Percentiles rank a stretch among this genome's conserved stretches.
Evolutionary conservation across 768 basidiomycete species (phyloP).

Genomic region (Suillus occidentalis): DNA sequence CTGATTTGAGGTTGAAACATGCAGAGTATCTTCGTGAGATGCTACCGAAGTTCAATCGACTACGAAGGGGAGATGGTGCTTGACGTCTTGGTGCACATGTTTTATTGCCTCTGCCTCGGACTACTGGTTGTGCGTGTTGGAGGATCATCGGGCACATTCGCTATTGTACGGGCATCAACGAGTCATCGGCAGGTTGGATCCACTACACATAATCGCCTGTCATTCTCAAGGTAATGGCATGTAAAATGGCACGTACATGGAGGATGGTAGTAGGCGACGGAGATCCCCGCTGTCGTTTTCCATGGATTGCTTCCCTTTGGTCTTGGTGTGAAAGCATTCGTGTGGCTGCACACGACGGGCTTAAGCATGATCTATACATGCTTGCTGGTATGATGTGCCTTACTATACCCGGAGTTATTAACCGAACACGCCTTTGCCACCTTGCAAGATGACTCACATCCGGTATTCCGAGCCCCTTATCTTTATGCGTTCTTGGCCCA

Average conservation of each 20-base stretch:
- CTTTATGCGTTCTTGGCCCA: slow-evolving; percentile 8
- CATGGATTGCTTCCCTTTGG: background rate
- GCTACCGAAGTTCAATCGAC: slow-evolving; percentile 84
- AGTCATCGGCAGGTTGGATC: background rate
- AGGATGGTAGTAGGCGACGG: background rate
- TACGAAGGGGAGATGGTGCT: slow-evolving; percentile 35
- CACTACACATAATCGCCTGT: background rate
- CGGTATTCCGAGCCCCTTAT: slow-evolving; percentile 11
- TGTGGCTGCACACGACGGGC: background rate
- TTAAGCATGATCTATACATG: background rate
- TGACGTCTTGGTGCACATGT: background rate
- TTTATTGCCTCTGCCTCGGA: background rate
- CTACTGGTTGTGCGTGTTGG: background rate
- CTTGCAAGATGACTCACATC: slow-evolving; percentile 21
- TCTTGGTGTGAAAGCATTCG: background rate
- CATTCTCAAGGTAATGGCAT: background rate
- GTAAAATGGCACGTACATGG: background rate
- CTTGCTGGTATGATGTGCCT: background rate
- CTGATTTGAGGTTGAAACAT: slow-evolving; percentile 82
- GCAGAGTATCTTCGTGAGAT: slow-evolving; percentile 91
- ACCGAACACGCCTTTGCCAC: slow-evolving; percentile 33
- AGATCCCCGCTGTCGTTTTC: background rate
- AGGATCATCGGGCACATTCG: background rate
- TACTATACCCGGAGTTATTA: slow-evolving; percentile 5
- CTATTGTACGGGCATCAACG: background rate